Evolutionary conservation across 164 flowering plant genomes (phyloP), one percentile per base, ranked within the genome.

Genomic region (Tetracentron sinense): DNA sequence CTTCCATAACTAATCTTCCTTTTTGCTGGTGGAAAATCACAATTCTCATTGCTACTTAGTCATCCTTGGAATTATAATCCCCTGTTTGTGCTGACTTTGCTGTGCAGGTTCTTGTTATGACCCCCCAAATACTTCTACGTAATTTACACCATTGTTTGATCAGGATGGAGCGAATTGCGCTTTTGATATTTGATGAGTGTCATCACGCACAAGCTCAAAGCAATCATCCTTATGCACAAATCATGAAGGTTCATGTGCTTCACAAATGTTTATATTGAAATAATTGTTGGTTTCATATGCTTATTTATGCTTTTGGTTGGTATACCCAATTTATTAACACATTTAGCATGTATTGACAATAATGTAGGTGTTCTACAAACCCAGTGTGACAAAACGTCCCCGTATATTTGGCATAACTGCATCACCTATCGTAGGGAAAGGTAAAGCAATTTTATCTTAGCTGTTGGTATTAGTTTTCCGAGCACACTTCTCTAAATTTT

Each of bases 401-500:
- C 96, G 96, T 56, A 79, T 95, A 72, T 92, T 92, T 85, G 99
- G 99, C 71, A 92, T 95, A 97, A 95, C 99, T 51, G 99, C 99
- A 61, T 95, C 99, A 64, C 99, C 97, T 28, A 74, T 80, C 30
- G 72, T 85, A 17, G 99, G 97, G 33, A 95, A 88, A 90, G 97
- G 99, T 95, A 84, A 75, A 62, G 7, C 10, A 35, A 19, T 48
- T 22, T 29, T 54, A 8, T 15, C 23, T 49, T 60, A 25, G 31
- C 16, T 44, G 17, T 29, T n/a, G n/a, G n/a, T n/a, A n/a, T n/a
- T n/a, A n/a, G n/a, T n/a, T n/a, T n/a, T n/a, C n/a, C n/a, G n/a
- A n/a, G n/a, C n/a, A n/a, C n/a, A n/a, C n/a, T n/a, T n/a, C n/a
- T n/a, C n/a, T n/a, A n/a, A n/a, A n/a, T n/a, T n/a, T n/a, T n/a